phyloP scores from a whole-genome alignment of 495 filamentous ascomycete genomes.

The Parathielavia hyrcaniae region DNA sequence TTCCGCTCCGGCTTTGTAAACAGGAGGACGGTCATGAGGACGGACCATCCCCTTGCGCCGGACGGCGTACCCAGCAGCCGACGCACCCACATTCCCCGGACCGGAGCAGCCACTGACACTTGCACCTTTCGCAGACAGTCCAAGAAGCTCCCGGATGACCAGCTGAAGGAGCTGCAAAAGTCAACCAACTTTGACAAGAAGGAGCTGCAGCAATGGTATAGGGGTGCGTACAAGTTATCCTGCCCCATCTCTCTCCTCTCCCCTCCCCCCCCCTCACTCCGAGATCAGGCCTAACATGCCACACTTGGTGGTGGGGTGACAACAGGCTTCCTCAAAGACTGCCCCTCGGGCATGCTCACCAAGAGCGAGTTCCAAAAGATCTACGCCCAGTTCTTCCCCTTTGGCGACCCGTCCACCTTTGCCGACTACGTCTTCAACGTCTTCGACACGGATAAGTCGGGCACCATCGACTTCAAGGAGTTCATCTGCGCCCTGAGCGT shows the following conservation, averaged over 20 bases:
- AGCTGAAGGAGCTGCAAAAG: slow-evolving; percentile 89
- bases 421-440: slow-evolving; percentile 99
- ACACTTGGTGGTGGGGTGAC: background rate
- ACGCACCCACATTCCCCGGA: background rate
- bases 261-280: background rate
- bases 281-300: background rate
- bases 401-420: slow-evolving; percentile 92
- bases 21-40: background rate
- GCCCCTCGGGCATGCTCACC: slow-evolving; percentile 89
- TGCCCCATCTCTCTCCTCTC: background rate
- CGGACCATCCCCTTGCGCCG: background rate
- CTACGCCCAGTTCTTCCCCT: slow-evolving; percentile 98
- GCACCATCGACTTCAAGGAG: slow-evolving; percentile 98
- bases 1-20: background rate
- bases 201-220: slow-evolving; percentile 99
- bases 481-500: slow-evolving; percentile 98
- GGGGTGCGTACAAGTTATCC: slow-evolving; percentile 59
- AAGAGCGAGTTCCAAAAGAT: slow-evolving; percentile 99
- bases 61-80: background rate
- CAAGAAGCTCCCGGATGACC: slow-evolving; percentile 93
- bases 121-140: slow-evolving; percentile 56
- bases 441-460: slow-evolving; percentile 94
- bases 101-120: slow-evolving; percentile 8
- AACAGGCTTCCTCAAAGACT: slow-evolving; percentile 94
- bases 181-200: slow-evolving; percentile 99